Base-by-base conservation (phyloP, 805 yeast species). In the Candida pini region DNA sequence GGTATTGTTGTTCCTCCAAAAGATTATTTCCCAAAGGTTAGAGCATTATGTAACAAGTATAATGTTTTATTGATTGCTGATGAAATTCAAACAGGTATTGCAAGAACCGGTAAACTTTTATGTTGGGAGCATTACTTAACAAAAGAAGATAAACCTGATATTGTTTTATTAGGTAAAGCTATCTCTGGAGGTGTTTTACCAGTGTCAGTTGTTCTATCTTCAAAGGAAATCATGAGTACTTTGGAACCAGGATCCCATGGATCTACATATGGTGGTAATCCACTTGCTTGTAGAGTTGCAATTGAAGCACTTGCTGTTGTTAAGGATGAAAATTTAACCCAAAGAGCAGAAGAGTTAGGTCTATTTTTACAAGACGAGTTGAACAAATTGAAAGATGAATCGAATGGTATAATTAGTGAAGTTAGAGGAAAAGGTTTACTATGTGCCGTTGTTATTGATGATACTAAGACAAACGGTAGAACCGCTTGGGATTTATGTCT, bases 241-340 rank as follows among this genome's bases (percentile, higher is more conserved):
- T 73, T 90, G 49, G 86, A 84, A 43, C 95, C 97, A 18, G 97
- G 97, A 36, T 85, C 96, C 21, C 97, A 90, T 63, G 97, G 97
- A 34, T 89, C 97, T 19, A 90, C 97, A 16, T 90, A 85, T 58
- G 97, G 97, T 63, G 97, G 97, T 61, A 90, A 88, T 66, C 96
- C 97, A 46, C 73, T 90, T 58, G 90, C 95, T 16, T 86, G 95
- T 47, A 74, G 86, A 36, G 96, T 87, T 15, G 92, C 97, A 41
- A 78, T 86, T 58, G 96, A 96, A 39, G 96, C 97, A 9, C 70
- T 90, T 46, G 74, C 87, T 50, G 97, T 90, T 35, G 86, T 90
- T 36, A 75, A 72, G 59, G 95, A 90, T 49, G 97, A 90, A 64
- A 71, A 79, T 18, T 72, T 90, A 53, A 88, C 81, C 26, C 85